Conservation (phyloP, 805 yeast species). For the Priceomyces fermenticarens region DNA sequence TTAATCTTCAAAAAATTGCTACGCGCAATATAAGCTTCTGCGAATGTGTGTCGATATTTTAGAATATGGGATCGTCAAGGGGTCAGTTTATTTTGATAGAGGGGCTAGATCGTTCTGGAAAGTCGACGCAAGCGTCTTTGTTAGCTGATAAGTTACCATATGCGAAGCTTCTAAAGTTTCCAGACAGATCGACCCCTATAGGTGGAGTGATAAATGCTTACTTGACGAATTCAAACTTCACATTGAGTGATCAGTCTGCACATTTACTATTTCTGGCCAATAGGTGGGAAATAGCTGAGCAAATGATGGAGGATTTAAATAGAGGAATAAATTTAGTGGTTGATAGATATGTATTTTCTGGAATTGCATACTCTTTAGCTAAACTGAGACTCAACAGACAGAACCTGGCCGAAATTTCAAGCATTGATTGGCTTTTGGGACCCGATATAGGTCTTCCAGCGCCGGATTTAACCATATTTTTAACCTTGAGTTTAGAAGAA, state of each 20-base stretch:
- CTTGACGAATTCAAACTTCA: conserved; percentile 48
- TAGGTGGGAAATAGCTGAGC: conserved; percentile 77
- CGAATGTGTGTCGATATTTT: not conserved
- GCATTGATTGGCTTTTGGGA: conserved; percentile 69
- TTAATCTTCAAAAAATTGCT: too few relatives aligned
- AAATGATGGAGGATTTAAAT: conserved; percentile 43
- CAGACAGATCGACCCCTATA: conserved; percentile 79
- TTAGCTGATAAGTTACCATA: conserved; percentile 16
- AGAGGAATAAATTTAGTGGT: conserved; percentile 62
- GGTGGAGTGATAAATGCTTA: conserved; percentile 79
- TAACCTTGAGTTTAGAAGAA: conserved; percentile 53
- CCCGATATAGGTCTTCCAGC: conserved; percentile 84
- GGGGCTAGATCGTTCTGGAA: conserved; percentile 94
- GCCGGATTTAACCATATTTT: conserved; percentile 81
- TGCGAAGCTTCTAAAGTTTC: conserved; percentile 65
- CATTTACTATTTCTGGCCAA: conserved; percentile 91
- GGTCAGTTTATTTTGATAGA: conserved; percentile 82
- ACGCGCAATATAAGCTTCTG: too few relatives aligned
- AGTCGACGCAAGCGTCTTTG: conserved; percentile 71
- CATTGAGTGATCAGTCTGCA: conserved; percentile 71
- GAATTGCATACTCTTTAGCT: conserved; percentile 88
- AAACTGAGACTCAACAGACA: conserved; percentile 50
- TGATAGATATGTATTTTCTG: conserved; percentile 90
- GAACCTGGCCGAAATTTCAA: conserved; percentile 23
- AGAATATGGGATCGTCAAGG: conserved; percentile 24